Evolutionary conservation across 23 red algal species (phyloP), one percentile per base, ranked within the genome.

Genomic region (Gracilaria domingensis): DNA sequence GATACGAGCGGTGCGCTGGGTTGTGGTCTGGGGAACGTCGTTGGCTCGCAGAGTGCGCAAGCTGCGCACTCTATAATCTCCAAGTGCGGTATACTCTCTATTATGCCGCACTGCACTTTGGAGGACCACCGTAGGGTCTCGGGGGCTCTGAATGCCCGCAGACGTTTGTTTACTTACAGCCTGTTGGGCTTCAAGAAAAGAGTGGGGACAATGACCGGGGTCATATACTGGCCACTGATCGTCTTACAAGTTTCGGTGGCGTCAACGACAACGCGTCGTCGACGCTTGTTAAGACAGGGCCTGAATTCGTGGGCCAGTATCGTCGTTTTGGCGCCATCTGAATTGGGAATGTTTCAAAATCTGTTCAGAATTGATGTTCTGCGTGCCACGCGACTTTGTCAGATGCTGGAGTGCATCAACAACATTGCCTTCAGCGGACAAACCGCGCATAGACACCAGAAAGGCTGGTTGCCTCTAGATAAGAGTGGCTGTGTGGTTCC

Each of bases 321-420:
- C 17, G 8, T 62, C 12, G 54, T 18, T 18, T 58, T n/a, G 18
- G 59, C 59, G 59, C 59, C 13, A 29, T 24, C 29, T 62, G 59
- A 62, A 62, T 62, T 62, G 59, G 23, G 55, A 4, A 11, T 30
- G 59, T 62, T 62, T 62, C 59, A 62, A 62, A 62, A 62, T 62
- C 24, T 26, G 24, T 62, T 29, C 59, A 62, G 24, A 62, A 62
- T 62, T 62, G 59, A 62, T 62, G 2, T 30, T 62, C 59, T 62
- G 29, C 59, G 26, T 62, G 59, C 59, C 59, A 62, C 29, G 26
- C 59, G 24, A n/a, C n/a, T n/a, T n/a, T n/a, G n/a, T n/a, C n/a
- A n/a, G n/a, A 1, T 14, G 51, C 11, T 20, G 1, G 1, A 16
- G 1, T 16, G 51, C 51, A 55, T 8, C 14, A 1, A 18, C 51